These are phyloP conservation scores for Benincasa hispida DNA, from an alignment of 306 rosid genomes.

Conservation along the genomic window DNA sequence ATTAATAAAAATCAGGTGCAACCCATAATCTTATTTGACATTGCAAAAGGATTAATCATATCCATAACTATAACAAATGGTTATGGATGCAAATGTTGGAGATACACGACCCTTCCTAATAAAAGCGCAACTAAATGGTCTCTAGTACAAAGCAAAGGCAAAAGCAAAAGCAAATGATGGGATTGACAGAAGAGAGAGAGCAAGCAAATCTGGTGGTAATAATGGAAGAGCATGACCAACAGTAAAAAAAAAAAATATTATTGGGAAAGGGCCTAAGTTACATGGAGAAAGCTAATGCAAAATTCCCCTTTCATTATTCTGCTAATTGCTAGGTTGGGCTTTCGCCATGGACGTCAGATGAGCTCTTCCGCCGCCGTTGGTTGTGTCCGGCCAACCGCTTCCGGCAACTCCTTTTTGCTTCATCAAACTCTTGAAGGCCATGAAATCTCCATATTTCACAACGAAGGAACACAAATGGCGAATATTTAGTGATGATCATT, in stretches of 20 bases:
- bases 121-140: background rate
- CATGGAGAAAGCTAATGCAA: background rate
- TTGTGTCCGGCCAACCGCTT: slow-evolving; percentile 94
- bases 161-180: background rate
- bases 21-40: background rate
- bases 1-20: background rate
- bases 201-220: background rate
- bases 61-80: background rate
- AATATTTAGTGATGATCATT: background rate
- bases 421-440: slow-evolving; percentile 64
- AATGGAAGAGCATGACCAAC: background rate
- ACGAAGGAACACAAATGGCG: background rate
- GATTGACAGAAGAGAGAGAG: slow-evolving; percentile 27
- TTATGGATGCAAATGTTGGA: background rate
- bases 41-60: background rate
- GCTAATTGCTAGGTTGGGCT: slow-evolving; percentile 16
- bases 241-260: background rate
- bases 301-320: background rate
- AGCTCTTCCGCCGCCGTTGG: slow-evolving; percentile 70
- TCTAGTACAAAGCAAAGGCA: too few relatives aligned
- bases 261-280: background rate
- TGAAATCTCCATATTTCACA: slow-evolving; percentile 51
- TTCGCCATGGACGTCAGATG: slow-evolving; percentile 44
- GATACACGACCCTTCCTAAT: background rate
- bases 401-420: slow-evolving; percentile 72